Evolutionary conservation across 805 yeast genomes (phyloP).

Genomic region (Isabelozyma heimii): DNA sequence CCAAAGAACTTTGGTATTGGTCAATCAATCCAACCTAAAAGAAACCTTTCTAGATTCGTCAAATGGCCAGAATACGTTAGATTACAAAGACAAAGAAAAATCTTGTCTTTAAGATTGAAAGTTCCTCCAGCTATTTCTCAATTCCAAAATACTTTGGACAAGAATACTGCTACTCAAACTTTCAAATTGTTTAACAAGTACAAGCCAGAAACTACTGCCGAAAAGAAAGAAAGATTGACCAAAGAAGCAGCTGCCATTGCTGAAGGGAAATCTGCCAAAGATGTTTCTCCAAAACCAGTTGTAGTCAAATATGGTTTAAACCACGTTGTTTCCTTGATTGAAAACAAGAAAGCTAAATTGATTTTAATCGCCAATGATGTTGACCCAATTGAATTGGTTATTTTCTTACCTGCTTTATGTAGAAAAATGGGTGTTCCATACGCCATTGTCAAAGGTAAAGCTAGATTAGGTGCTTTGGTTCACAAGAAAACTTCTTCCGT

Average conservation of each 20-base stretch:
- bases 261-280: slow-evolving; percentile 96
- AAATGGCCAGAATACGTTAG: slow-evolving; percentile 99
- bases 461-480: slow-evolving; percentile 94
- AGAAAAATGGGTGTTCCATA: slow-evolving; percentile 99
- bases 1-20: slow-evolving; percentile 97
- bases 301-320: slow-evolving; percentile 97
- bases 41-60: slow-evolving; percentile 95
- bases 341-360: slow-evolving; percentile 97
- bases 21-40: slow-evolving; percentile 92
- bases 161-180: slow-evolving; percentile 97
- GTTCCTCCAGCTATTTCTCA: slow-evolving; percentile 99
- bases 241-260: slow-evolving; percentile 99
- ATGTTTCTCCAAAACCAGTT: slow-evolving; percentile 94
- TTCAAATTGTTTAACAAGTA: slow-evolving; percentile 98
- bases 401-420: slow-evolving; percentile 97
- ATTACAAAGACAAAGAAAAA: slow-evolving; percentile 98
- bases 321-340: slow-evolving; percentile 96
- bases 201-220: slow-evolving; percentile 96
- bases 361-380: slow-evolving; percentile 98
- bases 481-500: slow-evolving; percentile 98
- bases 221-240: slow-evolving; percentile 98
- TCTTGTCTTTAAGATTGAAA: slow-evolving; percentile 91
- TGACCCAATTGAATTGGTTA: slow-evolving; percentile 97
- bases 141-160: slow-evolving; percentile 94
- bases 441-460: slow-evolving; percentile 98